Evolutionary conservation across 208 protist species (phyloP), one percentile per base, ranked within the genome.

Genomic region (Vickermania spadyakhi): DNA sequence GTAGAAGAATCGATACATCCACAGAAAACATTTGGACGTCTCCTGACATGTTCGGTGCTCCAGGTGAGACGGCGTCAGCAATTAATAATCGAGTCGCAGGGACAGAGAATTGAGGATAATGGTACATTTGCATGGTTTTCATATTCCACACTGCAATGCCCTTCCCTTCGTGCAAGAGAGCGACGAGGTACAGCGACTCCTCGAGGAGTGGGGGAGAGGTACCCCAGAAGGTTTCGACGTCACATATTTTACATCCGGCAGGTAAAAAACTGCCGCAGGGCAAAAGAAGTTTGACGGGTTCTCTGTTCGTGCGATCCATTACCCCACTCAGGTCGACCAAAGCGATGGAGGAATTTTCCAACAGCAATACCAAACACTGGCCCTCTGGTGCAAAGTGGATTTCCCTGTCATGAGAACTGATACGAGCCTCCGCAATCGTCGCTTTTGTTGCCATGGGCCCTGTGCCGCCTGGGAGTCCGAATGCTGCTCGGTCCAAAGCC

Each of bases 131-230:
- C 82, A 89, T 89, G 28, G 62, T 60, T 55, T 70, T 75, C 53
- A 93, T 70, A 63, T 88, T 79, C 75, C 79, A 89, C 58, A 93
- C 31, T 13, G 90, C 60, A 30, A 93, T 73, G 11, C 86, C 86
- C 50, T 78, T 81, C 28, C 79, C 57, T 1, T 84, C 75, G 36
- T 60, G 76, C 52, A 93, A 73, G 25, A 80, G 60, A 23, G 69
- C 81, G 28, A 79, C 68, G 22, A 93, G 68, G 28, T 67, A 79
- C 30, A 93, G 70, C 25, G 68, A 31, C 2, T 52, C 71, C 2
- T 56, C 58, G n/a, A 28, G 58, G 25, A 31, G 56, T 58, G 67
- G 64, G 13, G 58, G 58, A 52, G 25, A 49, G 5, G 72, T 56
- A 62, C 80, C 56, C 85, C 85, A 92, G 55, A 80, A 83, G 3